Evolutionary conservation across 306 rosid genomes (phyloP).

Genomic region (Trifolium fragiferum): DNA sequence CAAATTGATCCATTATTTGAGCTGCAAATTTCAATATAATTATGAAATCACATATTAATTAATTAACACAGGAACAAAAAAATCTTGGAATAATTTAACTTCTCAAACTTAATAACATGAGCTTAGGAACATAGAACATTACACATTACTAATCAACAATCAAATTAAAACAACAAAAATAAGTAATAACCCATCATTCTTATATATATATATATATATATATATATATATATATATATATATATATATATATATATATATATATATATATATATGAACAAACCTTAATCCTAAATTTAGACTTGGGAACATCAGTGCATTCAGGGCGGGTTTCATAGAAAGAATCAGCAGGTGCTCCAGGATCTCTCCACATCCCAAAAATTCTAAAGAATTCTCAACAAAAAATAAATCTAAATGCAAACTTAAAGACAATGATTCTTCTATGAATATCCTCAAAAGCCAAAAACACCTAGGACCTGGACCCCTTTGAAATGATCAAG

Average conservation of each 20-base stretch:
- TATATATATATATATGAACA: background rate
- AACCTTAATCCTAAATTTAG: constrained; percentile 89
- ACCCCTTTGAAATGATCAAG: constrained; percentile 55
- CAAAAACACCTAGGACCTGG: constrained; percentile 41
- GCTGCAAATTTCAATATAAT: background rate
- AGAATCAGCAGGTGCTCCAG: constrained; percentile 89
- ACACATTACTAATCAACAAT: constrained; percentile 1
- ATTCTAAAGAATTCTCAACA: constrained; percentile 27
- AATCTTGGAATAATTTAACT: too few species aligned
- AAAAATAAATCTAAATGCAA: background rate
- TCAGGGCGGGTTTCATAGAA: constrained; percentile 91
- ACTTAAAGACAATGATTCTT: background rate
- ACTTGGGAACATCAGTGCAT: constrained; percentile 91
- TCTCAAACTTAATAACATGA: too few species aligned
- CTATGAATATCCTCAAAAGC: background rate
- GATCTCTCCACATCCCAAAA: constrained; percentile 87
- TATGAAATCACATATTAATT: background rate
- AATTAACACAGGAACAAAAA: background rate
- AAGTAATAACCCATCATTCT: background rate
- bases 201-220: constrained; percentile 8
- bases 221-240: too few species aligned
- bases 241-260: background rate
- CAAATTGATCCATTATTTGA: background rate
- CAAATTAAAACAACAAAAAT: background rate
- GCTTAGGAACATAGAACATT: background rate